phyloP scores from a whole-genome alignment of 2,329 filamentous ascomycete species.

The Diplodia corticola region DNA sequence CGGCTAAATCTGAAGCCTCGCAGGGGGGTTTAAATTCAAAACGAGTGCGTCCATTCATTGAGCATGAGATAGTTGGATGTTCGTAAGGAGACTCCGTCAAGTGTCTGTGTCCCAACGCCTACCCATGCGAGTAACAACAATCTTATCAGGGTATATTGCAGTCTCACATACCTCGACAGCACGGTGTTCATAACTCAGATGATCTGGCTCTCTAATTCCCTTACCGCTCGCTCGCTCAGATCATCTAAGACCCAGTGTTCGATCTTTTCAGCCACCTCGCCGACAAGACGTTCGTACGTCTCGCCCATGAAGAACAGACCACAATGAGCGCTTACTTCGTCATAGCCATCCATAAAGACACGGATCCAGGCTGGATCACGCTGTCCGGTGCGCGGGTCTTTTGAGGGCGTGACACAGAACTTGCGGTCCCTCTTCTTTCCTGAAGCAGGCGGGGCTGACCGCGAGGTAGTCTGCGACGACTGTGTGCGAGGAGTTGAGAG shows the following conservation, averaged over 20 bases:
- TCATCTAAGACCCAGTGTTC: slow-evolving; percentile 70
- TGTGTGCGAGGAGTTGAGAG: background rate
- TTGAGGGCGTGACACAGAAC: slow-evolving; percentile 71
- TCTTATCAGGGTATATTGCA: slow-evolving; percentile 3
- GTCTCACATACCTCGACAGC: background rate
- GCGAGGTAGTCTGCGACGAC: slow-evolving; percentile 21
- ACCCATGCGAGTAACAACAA: background rate
- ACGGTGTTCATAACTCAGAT: background rate
- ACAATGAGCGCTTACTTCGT: slow-evolving; percentile 84
- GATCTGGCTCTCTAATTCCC: slow-evolving; percentile 11
- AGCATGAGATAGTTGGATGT: background rate
- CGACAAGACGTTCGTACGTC: slow-evolving; percentile 75
- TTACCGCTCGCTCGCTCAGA: slow-evolving; percentile 26
- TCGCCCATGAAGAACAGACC: slow-evolving; percentile 73
- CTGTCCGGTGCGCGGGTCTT: slow-evolving; percentile 33
- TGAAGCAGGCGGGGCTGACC: slow-evolving; percentile 29
- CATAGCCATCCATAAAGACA: slow-evolving; percentile 78
- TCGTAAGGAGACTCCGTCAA: background rate
- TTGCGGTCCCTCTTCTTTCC: slow-evolving; percentile 55
- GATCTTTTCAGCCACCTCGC: slow-evolving; percentile 68
- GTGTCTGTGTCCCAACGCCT: background rate
- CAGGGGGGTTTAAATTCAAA: background rate
- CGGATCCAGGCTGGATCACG: slow-evolving; percentile 72
- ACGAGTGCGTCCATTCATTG: background rate
- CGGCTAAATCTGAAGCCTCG: background rate